These are phyloP conservation scores for Serendipita sp. DNA, from an alignment of 1,284 basidiomycete genomes.

Conservation along the genomic window DNA sequence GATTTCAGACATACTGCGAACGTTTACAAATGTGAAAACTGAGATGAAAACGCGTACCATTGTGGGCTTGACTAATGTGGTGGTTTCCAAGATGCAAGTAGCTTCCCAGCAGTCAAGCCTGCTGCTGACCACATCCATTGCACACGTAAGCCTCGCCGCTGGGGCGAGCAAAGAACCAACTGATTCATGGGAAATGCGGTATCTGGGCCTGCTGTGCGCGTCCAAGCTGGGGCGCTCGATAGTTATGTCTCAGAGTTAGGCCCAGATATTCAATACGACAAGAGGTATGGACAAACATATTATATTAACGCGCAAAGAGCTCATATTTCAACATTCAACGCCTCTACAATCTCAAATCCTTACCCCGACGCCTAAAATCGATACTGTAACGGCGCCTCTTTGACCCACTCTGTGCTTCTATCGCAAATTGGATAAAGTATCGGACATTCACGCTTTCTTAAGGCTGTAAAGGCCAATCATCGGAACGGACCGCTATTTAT, in stretches of 20 bases:
- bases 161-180: background rate
- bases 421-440: conserved; percentile 32
- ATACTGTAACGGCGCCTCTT: conserved; percentile 5
- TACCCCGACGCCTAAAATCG: background rate
- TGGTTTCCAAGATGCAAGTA: background rate
- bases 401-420: background rate
- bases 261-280: conserved; percentile 76
- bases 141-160: background rate
- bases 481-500: conserved; percentile 56
- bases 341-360: background rate
- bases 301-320: background rate
- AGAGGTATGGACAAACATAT: conserved; percentile 43
- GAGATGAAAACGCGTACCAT: background rate
- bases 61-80: background rate
- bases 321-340: background rate
- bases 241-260: conserved; percentile 81
- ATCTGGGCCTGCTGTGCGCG: conserved; percentile 13
- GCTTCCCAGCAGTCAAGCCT: background rate
- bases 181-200: conserved; percentile 15
- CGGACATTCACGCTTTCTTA: conserved; percentile 87
- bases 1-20: background rate
- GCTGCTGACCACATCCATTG: background rate
- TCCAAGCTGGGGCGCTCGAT: conserved; percentile 51
- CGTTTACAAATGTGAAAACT: background rate
- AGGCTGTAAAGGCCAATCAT: conserved; percentile 74